phyloP scores from a whole-genome alignment of 2,329 filamentous ascomycete species.

The Penicillium olsonii region DNA sequence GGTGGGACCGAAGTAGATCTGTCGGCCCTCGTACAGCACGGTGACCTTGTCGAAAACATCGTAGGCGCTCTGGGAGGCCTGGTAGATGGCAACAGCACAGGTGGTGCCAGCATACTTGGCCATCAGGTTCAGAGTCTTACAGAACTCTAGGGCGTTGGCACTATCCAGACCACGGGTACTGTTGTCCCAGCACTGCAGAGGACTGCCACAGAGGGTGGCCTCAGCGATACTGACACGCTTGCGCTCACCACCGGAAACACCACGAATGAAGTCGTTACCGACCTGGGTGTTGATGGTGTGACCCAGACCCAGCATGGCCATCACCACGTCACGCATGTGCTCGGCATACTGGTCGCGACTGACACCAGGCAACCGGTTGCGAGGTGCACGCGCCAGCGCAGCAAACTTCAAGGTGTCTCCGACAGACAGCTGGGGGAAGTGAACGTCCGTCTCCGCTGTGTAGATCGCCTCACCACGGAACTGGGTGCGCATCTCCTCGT shows the following conservation, averaged over 20 bases:
- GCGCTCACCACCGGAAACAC: conserved; percentile 62
- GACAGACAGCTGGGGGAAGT: conserved; percentile 76
- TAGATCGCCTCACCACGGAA: conserved; percentile 87
- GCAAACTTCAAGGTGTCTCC: conserved; percentile 80
- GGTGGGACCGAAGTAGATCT: conserved; percentile 74
- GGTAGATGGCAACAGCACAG: conserved; percentile 60
- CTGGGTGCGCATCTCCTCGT: conserved; percentile 66
- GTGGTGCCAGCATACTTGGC: conserved; percentile 53
- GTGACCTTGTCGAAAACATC: conserved; percentile 71
- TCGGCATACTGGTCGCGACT: conserved; percentile 46
- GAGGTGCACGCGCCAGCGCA: conserved; percentile 62
- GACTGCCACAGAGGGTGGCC: conserved; percentile 49
- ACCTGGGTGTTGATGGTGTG: conserved; percentile 56
- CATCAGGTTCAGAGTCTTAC: conserved; percentile 52
- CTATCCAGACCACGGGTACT: conserved; percentile 55
- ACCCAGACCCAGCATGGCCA: conserved; percentile 47
- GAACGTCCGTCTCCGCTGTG: conserved; percentile 80
- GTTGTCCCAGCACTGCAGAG: conserved; percentile 52
- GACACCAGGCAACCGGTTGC: conserved; percentile 41
- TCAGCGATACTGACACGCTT: conserved; percentile 66
- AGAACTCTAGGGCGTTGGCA: conserved; percentile 60
- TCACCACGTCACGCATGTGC: conserved; percentile 49
- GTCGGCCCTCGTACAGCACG: conserved; percentile 72
- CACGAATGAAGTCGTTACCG: conserved; percentile 60
- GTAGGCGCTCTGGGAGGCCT: conserved; percentile 50